phyloP scores from a whole-genome alignment of 805 yeast species.

The Lachancea thermotolerans region DNA sequence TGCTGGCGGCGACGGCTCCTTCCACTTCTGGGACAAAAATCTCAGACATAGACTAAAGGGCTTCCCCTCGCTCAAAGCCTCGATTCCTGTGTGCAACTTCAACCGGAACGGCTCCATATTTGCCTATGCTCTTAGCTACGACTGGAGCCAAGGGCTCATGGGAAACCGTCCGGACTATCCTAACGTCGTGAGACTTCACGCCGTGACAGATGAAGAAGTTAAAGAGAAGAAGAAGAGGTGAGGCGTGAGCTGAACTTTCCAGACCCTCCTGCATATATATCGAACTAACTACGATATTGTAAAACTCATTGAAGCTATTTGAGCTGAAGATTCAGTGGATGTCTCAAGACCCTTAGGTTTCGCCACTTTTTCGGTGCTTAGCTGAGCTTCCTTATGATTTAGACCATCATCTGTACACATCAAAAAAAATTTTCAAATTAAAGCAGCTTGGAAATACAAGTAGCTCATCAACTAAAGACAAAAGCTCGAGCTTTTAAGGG shows the following conservation, averaged over 20 bases:
- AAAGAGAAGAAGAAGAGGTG: conserved; percentile 41
- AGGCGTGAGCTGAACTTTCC: neutral
- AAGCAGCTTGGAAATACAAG: neutral
- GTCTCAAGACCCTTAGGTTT: too few species aligned
- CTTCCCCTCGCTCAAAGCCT: conserved; percentile 57
- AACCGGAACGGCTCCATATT: conserved; percentile 76
- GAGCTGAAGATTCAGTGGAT: neutral
- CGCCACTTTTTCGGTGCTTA: too few species aligned
- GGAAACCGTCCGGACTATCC: conserved; percentile 72
- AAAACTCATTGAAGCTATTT: neutral
- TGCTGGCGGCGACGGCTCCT: conserved; percentile 91
- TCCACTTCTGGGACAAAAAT: conserved; percentile 94
- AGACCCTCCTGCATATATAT: neutral
- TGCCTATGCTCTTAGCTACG: conserved; percentile 90
- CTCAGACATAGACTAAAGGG: conserved; percentile 80
- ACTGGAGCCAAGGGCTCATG: conserved; percentile 90
- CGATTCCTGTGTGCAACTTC: conserved; percentile 74
- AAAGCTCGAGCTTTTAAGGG: neutral
- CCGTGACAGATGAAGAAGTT: conserved; percentile 79
- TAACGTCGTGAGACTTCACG: conserved; percentile 71
- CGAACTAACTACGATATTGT: neutral
- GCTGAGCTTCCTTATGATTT: too few species aligned
- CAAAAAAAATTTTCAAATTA: neutral
- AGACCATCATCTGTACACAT: too few species aligned
- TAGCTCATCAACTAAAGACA: neutral